A percentile compares a stretch with the other conserved stretches of the same genome.
phyloP scores from a whole-genome alignment of 2,329 filamentous ascomycete genomes.

The Xylaria sp. region DNA sequence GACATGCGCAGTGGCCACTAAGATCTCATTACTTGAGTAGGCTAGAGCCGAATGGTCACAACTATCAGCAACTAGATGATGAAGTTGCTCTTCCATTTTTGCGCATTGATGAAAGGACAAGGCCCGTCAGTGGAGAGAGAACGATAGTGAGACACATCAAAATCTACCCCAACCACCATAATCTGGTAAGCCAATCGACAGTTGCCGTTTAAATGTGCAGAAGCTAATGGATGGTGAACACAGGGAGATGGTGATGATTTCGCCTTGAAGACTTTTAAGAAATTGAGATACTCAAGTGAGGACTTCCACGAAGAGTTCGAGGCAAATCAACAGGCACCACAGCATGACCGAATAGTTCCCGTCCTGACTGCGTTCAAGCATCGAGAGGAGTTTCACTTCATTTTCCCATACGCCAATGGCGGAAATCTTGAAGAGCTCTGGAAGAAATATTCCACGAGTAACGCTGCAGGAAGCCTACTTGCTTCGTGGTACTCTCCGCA shows the following conservation, averaged over 20 bases:
- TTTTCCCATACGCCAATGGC: conserved; percentile 32
- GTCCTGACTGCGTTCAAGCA: conserved; percentile 36
- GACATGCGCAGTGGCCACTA: conserved; percentile 19
- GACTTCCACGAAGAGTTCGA: conserved; percentile 21
- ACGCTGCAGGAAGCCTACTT: not conserved
- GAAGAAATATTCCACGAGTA: not conserved
- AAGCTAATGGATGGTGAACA: not conserved
- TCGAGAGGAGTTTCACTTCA: conserved; percentile 25
- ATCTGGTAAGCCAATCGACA: conserved; percentile 19
- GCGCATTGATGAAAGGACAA: not conserved
- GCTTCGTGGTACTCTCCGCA: conserved; percentile 24
- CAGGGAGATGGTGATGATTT: conserved; percentile 17
- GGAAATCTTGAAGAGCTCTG: conserved; percentile 33
- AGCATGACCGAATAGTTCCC: conserved; percentile 33
- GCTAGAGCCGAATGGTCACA: not conserved
- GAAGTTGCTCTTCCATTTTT: conserved; percentile 27
- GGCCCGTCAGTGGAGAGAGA: not conserved
- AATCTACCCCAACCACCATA: conserved; percentile 28
- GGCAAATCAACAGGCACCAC: conserved; percentile 24
- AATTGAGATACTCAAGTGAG: not conserved
- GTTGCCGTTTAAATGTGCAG: too few species aligned
- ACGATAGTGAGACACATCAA: conserved; percentile 13
- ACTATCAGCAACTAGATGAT: conserved; percentile 15
- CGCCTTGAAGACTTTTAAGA: conserved; percentile 30
- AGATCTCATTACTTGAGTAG: conserved; percentile 23